Base-by-base conservation (phyloP, 2,329 filamentous ascomycete genomes). In the Pestalotiopsis sp. region DNA sequence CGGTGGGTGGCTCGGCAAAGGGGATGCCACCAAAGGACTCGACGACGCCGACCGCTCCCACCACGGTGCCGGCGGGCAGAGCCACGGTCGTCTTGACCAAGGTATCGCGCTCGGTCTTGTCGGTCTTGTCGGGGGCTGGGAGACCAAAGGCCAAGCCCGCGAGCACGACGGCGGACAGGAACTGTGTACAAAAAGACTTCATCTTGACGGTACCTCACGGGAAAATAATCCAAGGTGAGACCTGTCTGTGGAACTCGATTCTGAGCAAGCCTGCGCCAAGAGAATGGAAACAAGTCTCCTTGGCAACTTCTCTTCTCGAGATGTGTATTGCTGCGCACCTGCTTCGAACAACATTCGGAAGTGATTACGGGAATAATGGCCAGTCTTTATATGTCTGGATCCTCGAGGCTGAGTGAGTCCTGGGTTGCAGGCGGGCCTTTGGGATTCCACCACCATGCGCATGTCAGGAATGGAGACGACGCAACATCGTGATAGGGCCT, bases 1-100 rank as follows among this genome's bases (percentile, higher is more conserved):
- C 92, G 0, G 87, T 84, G 0, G 93, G 93, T 1, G 92, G 86
- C 70, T 93, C 83, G 2, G 92, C 92, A 75, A 90, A 96, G 3
- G 92, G 93, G 68, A 96, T 93, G 25, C 90, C 92, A 67, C 87
- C 89, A 81, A 93, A 95, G 31, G 84, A 87, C 68, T 95, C 92
- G 23, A 93, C 84, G 14, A 68, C 71, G 57, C 70, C 68, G 1
- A 69, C 9, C 2, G 72, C 72, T n/a, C 77, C 77, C 20, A 78
- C 69, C 17, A 79, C 67, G 9, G 76, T 78, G 9, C 77, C 77
- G 36, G 73, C 75, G 11, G 75, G 68, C 17, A 71, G 74, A 49
- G 70, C 62, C 13, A 79, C 72, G n/a, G 76, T 75, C 17, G 72
- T 68, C n/a, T 70, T 74, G 7, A 67, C 63, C 27, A 69, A 61